Evolutionary conservation across 2,329 filamentous ascomycete species (phyloP).

Genomic region (Hypomyces perniciosus): DNA sequence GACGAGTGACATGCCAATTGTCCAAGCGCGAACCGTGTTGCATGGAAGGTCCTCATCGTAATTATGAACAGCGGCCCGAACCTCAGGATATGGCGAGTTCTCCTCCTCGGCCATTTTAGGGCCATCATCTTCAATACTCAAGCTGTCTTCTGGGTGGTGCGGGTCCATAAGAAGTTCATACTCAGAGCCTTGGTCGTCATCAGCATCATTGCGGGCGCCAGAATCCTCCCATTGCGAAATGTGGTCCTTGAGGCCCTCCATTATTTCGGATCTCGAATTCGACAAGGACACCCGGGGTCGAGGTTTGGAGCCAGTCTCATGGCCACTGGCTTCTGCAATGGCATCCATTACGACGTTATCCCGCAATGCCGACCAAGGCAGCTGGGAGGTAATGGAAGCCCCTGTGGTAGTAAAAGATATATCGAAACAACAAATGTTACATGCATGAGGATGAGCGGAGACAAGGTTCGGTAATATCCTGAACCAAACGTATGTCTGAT

Average conservation of each 20-base stretch:
- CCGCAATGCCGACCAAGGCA: neutral
- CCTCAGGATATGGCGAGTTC: slow-evolving; percentile 61
- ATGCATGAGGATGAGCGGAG: no score
- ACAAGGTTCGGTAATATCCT: no score
- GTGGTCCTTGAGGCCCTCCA: slow-evolving; percentile 25
- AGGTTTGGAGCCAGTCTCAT: slow-evolving; percentile 17
- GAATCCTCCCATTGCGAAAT: slow-evolving; percentile 38
- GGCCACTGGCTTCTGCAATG: slow-evolving; percentile 19
- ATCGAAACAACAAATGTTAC: no score
- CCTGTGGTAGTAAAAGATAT: no score
- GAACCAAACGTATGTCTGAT: no score
- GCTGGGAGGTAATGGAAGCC: no score
- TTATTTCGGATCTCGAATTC: slow-evolving; percentile 18
- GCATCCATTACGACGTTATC: neutral
- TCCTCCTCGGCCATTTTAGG: slow-evolving; percentile 35
- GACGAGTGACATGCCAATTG: slow-evolving; percentile 52
- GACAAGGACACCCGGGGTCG: slow-evolving; percentile 24
- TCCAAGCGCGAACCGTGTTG: slow-evolving; percentile 61
- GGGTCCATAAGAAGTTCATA: slow-evolving; percentile 53
- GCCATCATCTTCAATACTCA: slow-evolving; percentile 22
- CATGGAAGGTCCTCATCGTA: slow-evolving; percentile 60
- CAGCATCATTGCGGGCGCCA: slow-evolving; percentile 32
- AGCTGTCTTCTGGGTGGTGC: slow-evolving; percentile 34
- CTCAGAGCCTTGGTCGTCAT: slow-evolving; percentile 44
- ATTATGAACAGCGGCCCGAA: slow-evolving; percentile 57